These are phyloP conservation scores for Paramecium caudatum DNA, from an alignment of 73 alveolate genomes.

Conservation along the genomic window DNA sequence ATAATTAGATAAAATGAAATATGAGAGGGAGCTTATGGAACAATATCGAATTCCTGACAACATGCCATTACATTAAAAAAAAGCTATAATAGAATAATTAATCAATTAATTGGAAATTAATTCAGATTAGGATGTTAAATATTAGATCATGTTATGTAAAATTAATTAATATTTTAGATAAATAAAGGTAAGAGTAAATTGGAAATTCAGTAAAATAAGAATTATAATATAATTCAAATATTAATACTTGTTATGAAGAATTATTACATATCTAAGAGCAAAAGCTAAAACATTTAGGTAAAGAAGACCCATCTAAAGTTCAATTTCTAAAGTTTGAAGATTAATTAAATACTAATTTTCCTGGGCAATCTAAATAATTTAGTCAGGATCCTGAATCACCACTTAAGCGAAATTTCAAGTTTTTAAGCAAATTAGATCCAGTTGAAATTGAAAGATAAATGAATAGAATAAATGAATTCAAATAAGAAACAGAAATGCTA, in stretches of 20 bases:
- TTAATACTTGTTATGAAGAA: slow-evolving; percentile 46
- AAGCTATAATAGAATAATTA: background rate
- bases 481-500: slow-evolving; percentile 14
- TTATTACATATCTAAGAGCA: background rate
- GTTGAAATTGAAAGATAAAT: slow-evolving; percentile 19
- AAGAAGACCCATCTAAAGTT: background rate
- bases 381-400: slow-evolving; percentile 17
- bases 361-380: slow-evolving; percentile 8
- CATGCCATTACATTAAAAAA: slow-evolving; percentile 44
- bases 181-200: slow-evolving; percentile 13
- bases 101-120: slow-evolving; percentile 13
- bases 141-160: slow-evolving; percentile 46
- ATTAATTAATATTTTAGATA: background rate
- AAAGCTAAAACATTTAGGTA: background rate
- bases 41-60: slow-evolving; percentile 21
- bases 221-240: background rate
- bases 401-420: background rate
- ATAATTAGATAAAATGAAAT: slow-evolving; percentile 19
- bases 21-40: slow-evolving; percentile 43
- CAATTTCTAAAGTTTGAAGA: slow-evolving; percentile 1
- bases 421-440: slow-evolving; percentile 7
- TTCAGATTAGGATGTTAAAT: slow-evolving; percentile 44
- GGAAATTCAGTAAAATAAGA: background rate
- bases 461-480: slow-evolving; percentile 22
- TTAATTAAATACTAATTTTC: slow-evolving; percentile 18